Evolutionary conservation across 208 protist genomes (phyloP).

Genomic region (Phytomonas sp.): DNA sequence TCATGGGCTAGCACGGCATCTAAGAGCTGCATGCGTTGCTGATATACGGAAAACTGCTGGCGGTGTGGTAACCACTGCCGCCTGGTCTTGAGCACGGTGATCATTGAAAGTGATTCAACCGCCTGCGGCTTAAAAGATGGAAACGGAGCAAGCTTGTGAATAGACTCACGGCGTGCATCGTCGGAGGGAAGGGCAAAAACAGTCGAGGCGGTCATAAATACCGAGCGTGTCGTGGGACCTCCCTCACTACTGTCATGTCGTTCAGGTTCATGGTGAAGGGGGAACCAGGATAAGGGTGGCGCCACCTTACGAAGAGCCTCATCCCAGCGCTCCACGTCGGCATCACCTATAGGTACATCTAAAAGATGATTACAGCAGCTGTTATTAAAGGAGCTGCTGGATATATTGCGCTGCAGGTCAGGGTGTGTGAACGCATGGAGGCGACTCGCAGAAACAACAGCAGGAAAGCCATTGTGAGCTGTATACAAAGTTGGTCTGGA

Average conservation of each 20-base stretch:
- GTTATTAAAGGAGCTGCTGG: background rate
- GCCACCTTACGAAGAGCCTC: background rate
- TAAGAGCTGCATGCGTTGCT: conserved; percentile 59
- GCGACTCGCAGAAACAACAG: background rate
- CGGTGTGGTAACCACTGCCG: conserved; percentile 82
- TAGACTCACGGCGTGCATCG: background rate
- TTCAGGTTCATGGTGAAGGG: no score
- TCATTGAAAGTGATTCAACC: conserved; percentile 57
- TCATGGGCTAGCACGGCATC: conserved; percentile 52
- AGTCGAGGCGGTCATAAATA: background rate
- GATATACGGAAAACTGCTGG: conserved; percentile 69
- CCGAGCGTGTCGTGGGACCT: background rate
- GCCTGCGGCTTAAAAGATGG: conserved; percentile 33
- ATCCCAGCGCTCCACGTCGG: conserved; percentile 45
- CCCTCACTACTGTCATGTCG: conserved; percentile 4
- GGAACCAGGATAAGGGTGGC: conserved; percentile 1
- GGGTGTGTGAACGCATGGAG: background rate
- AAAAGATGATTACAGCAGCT: conserved; percentile 36
- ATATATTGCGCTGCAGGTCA: background rate
- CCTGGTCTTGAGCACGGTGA: conserved; percentile 57
- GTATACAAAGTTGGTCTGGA: background rate
- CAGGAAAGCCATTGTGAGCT: background rate
- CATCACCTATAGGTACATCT: conserved; percentile 61
- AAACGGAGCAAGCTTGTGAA: conserved; percentile 49
- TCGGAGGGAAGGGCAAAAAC: conserved; percentile 13